Evolutionary conservation across 805 yeast species (phyloP).

Genomic region (Starmerella riodocensis): DNA sequence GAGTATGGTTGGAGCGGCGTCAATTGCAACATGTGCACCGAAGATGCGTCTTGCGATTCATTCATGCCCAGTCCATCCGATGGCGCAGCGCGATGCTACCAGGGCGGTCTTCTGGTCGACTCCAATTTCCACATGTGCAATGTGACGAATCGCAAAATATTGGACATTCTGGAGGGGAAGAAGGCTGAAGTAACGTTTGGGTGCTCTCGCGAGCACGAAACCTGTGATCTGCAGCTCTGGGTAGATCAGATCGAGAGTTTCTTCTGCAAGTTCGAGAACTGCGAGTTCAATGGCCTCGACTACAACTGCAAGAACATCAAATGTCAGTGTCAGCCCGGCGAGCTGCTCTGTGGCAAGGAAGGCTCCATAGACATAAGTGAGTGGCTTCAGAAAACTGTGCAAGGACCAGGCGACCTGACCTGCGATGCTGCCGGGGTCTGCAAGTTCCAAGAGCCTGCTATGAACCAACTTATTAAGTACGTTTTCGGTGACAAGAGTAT

Average conservation of each 20-base stretch:
- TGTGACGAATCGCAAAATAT: slow-evolving; percentile 76
- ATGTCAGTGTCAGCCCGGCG: slow-evolving; percentile 85
- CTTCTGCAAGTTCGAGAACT: slow-evolving; percentile 68
- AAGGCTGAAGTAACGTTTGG: slow-evolving; percentile 86
- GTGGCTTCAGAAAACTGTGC: slow-evolving; percentile 74
- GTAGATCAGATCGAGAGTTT: slow-evolving; percentile 81
- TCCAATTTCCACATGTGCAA: slow-evolving; percentile 83
- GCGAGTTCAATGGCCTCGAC: slow-evolving; percentile 55
- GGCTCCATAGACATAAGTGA: slow-evolving; percentile 94
- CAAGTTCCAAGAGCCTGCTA: slow-evolving; percentile 82
- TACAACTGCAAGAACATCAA: slow-evolving; percentile 64
- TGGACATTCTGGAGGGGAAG: slow-evolving; percentile 64
- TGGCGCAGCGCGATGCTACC: slow-evolving; percentile 70
- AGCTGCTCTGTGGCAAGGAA: slow-evolving; percentile 84
- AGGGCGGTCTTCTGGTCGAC: slow-evolving; percentile 69
- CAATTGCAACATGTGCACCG: slow-evolving; percentile 72
- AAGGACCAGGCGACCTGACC: slow-evolving; percentile 84
- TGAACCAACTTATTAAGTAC: slow-evolving; percentile 79
- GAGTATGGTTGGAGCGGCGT: slow-evolving; percentile 85
- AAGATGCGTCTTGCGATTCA: slow-evolving; percentile 64
- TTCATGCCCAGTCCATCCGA: slow-evolving; percentile 65
- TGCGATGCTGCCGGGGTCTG: slow-evolving; percentile 61
- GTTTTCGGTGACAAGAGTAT: slow-evolving; percentile 94
- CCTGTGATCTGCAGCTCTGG: slow-evolving; percentile 93
- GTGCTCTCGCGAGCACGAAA: slow-evolving; percentile 52